These are phyloP conservation scores for Hypoxylon trugodes DNA, from an alignment of 495 filamentous ascomycete genomes.

Conservation along the genomic window DNA sequence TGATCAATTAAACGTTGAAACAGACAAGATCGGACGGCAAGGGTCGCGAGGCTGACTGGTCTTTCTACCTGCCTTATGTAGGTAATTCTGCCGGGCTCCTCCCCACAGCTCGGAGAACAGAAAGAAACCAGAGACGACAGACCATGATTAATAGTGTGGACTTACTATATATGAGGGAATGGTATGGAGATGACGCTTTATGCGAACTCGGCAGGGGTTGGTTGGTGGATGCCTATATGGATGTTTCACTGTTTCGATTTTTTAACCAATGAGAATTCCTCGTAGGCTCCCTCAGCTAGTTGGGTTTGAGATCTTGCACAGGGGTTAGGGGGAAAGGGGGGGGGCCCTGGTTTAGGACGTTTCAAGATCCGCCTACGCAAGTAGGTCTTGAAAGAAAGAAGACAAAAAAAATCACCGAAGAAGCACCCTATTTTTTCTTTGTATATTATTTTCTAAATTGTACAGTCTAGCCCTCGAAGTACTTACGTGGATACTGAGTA, in stretches of 20 bases:
- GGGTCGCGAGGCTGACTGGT: constrained; percentile 13
- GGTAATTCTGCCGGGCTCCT: background rate
- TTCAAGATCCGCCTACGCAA: constrained; percentile 34
- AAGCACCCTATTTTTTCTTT: constrained; percentile 6
- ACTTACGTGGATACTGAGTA: too few relatives aligned
- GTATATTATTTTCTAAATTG: too few relatives aligned
- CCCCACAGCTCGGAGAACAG: too few relatives aligned
- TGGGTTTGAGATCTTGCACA: constrained; percentile 30
- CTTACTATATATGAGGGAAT: constrained; percentile 27
- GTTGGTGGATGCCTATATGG: constrained; percentile 3
- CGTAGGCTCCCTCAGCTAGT: constrained; percentile 25
- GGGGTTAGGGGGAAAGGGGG: constrained; percentile 23
- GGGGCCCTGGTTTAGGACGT: constrained; percentile 11
- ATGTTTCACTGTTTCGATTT: constrained; percentile 41
- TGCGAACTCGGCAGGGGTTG: constrained; percentile 16
- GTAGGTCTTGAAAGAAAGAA: constrained; percentile 8
- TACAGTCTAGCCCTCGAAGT: too few relatives aligned
- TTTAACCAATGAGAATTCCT: constrained; percentile 18
- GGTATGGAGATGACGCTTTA: constrained; percentile 36
- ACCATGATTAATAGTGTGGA: constrained; percentile 1
- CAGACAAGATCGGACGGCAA: constrained; percentile 6
- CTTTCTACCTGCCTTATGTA: constrained; percentile 29
- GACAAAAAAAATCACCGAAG: constrained; percentile 9
- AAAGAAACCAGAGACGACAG: background rate
- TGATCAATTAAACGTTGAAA: constrained; percentile 20